Evolutionary conservation across 1,139 yeast genomes (phyloP), one percentile per base, ranked within the genome.

Genomic region (Geotrichum phurueaensis): DNA sequence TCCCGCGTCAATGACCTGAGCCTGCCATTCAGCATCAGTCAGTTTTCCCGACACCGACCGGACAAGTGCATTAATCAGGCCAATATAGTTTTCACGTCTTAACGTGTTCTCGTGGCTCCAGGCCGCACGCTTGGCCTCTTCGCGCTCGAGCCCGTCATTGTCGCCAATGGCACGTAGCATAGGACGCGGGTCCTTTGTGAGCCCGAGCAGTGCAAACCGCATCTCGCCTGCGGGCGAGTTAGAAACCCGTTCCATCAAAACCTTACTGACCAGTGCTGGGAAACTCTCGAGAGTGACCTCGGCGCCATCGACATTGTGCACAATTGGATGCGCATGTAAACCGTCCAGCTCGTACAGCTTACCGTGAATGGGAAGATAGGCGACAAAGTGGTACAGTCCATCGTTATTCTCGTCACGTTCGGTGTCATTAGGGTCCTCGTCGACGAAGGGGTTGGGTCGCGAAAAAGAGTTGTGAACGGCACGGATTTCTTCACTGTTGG

Each of bases 271-370:
- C 62, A 60, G n/a, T 15, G 39, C 50, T 12, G 60, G 59, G 23
- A 61, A 57, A 22, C 52, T 53, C n/a, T 51, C 55, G n/a, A 47
- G 31, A 3, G 57, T 51, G 47, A 51, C 54, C 4, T 36, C 43
- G 65, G 84, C 81, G 39, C 33, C 23, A 3, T 18, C 22, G 5
- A 64, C 70, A 0, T 76, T 81, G 68, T 85, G 90, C 52, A 72
- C 73, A 52, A 86, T 84, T 0, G 90, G 89, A 59, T 71, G 78
- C n/a, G 75, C 76, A 63, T 82, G 83, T 58, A 86, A 76, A 0
- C 91, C 91, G 68, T 86, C 91, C 57, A 86, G 74, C 67, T 86
- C 91, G 68, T 83, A 84, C n/a, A 86, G 75, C 51, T 71, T 70
- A 25, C 81, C 84, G 61, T 80, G 71, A 52, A 75, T 72, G 45